These are phyloP conservation scores for Gillenia trifoliata DNA, from an alignment of 306 rosid species.

Conservation along the genomic window DNA sequence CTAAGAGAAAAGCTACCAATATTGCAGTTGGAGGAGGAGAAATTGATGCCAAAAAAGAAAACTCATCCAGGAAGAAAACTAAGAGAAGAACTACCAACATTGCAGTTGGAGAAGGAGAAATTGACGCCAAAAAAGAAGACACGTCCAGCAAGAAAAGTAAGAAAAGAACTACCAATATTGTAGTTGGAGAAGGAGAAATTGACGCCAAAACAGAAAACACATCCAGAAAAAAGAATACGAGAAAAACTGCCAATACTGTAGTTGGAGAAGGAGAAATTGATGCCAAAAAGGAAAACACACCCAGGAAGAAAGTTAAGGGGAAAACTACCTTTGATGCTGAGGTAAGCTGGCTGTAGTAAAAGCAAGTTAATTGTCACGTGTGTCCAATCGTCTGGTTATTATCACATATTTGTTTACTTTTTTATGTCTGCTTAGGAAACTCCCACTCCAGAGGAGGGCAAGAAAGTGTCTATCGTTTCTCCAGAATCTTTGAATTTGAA, in stretches of 20 bases:
- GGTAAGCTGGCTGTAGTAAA: slow-evolving; percentile 23
- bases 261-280: background rate
- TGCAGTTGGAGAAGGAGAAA: too few species aligned
- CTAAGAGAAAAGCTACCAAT: too few species aligned
- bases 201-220: too few species aligned
- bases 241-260: background rate
- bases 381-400: background rate
- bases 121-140: too few species aligned
- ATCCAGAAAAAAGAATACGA: too few species aligned
- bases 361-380: background rate
- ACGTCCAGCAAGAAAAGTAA: too few species aligned
- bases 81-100: background rate
- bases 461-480: slow-evolving; percentile 21
- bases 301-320: background rate
- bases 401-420: background rate
- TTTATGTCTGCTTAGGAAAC: slow-evolving; percentile 19
- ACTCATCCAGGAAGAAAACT: background rate
- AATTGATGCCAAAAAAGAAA: background rate
- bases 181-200: too few species aligned
- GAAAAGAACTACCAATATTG: too few species aligned
- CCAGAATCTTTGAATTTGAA: slow-evolving; percentile 35
- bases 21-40: background rate
- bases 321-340: background rate
- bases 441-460: background rate
- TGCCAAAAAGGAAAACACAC: background rate